Evolutionary conservation across 768 basidiomycete species (phyloP), one percentile per base, ranked within the genome.

Genomic region (Trametes coccinea): DNA sequence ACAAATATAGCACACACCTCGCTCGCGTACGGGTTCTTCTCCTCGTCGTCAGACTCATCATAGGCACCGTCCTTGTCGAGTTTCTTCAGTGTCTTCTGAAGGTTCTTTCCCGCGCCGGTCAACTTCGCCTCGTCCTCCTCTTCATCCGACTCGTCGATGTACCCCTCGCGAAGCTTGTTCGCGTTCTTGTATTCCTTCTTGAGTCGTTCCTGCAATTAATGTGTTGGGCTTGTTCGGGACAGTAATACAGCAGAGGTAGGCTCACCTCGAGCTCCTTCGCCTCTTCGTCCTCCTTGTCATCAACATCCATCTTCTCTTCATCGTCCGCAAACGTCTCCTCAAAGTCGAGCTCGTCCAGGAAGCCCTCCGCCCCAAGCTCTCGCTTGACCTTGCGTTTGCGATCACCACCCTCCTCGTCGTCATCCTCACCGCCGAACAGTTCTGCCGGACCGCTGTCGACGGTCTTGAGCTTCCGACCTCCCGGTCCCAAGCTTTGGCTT

Each of bases 261-360:
- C 82, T 39, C 49, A 88, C 92, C 82, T 92, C 89, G 10, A 87
- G 78, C 70, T 92, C 90, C 71, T 90, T 94, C 34, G 88, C 84
- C 70, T 93, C 93, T 66, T 93, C 90, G 56, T 94, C 93, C 44
- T 92, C 84, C 57, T 84, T 82, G 56, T 90, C 89, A 11, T 84
- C 81, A 14, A 82, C 82, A 73, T 86, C 82, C 52, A 75, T 68
- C 67, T 85, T 85, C 68, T 94, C 93, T 37, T 95, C 93, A 61
- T 95, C 93, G 67, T 95, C 93, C 2, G 90, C 89, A 68, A 93
- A 89, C 16, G 90, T 88, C 68, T 89, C 90, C 68, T 94, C 92
- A 65, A 84, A 94, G 6, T 87, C 80, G 56, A 90, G 81, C 71
- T 95, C 93, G 69, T 95, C 93, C 61, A 90, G 69, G 68, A 90